Base-by-base conservation (phyloP, 176 grass and related monocot species). In the Oropetium thomaeum region DNA sequence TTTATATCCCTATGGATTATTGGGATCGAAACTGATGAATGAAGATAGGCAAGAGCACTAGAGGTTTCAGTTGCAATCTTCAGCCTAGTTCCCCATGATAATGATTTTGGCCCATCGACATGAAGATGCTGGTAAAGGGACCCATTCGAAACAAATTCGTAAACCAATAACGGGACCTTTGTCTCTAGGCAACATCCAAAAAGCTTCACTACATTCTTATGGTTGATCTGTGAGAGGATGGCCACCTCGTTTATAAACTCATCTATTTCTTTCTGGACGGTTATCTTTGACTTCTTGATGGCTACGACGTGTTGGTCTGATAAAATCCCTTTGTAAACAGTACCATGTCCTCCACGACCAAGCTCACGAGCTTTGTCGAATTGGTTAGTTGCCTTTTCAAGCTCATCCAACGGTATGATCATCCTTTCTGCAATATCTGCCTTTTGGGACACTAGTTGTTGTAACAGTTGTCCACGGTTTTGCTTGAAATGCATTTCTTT, bases 1-100 rank as follows among this genome's bases (percentile, higher is more conserved):
- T 63, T 63, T 0, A 63, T 64, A 12, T 81, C 79, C 5, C 44
- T 22, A 4, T 81, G 79, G 8, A 81, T 71, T 31, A 81, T 81
- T 1, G 79, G 68, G 11, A 72, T 5, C 6, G 53, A 37, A 23
- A 70, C 67, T 0, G 66, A 55, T 0, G 67, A 29, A 31, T 80
- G 78, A 9, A 70, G 68, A n/a, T 81, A 81, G 0, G 78, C 55
- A 17, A 81, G 40, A 10, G 78, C 79, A 19, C 34, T 42, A 0
- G 79, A 10, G 0, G 59, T 73, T 22, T 81, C 69, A 0, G 25
- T 53, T 8, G 44, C 69, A 2, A 73, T 81, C 2, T 59, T 81
- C 3, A 73, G 5, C 34, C 79, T 39, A 0, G 25, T 34, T 0
- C 0, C 6, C 61, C 61, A 63, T 37, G 31, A 34, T 10, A 63